Base-by-base conservation (phyloP, 768 basidiomycete species). In the Kwoniella sp. region DNA sequence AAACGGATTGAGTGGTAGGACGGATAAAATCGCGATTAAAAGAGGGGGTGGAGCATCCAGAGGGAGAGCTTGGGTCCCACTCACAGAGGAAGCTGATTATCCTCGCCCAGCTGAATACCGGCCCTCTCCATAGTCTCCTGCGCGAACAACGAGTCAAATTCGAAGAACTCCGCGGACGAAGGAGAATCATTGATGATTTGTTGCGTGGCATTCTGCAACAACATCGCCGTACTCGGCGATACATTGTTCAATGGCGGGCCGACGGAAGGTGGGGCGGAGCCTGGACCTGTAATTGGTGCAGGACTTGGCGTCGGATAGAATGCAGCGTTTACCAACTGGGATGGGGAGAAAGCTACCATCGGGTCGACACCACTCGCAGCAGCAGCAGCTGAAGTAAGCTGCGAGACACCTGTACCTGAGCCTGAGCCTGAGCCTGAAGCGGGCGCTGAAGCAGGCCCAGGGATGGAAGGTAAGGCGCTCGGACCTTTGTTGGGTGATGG, bases 71-170 rank as follows among this genome's bases (percentile, higher is more conserved):
- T n/a, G n/a, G n/a, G n/a, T n/a, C n/a, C n/a, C 25, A 72, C 78
- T 67, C 22, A 79, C 78, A 79, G 60, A 24, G 78, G 78, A 59
- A 79, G 55, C 51, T 78, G 69, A 63, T 72, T 67, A 10, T 71
- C 70, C 24, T 79, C 73, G 29, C 69, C 70, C 33, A 77, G 50
- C 10, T 60, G 53, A 24, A 78, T 57, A 9, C 78, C 78, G 8
- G 77, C 77, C 27, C 67, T 58, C 58, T 76, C 74, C 55, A 78
- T 59, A 21, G 76, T 69, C 47, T 78, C 77, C 49, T 76, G 71
- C 6, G 77, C 77, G 50, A 78, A 79, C 49, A 70, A 58, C 36
- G 65, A 68, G 61, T 79, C 78, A 60, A 77, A 79, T 29, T 79
- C 77, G 36, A 73, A 78, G 26, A 72, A 59, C 24, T 78, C 78